Evolutionary conservation across 495 filamentous ascomycete species (phyloP).

Genomic region (Opeltia flavorubescens): DNA sequence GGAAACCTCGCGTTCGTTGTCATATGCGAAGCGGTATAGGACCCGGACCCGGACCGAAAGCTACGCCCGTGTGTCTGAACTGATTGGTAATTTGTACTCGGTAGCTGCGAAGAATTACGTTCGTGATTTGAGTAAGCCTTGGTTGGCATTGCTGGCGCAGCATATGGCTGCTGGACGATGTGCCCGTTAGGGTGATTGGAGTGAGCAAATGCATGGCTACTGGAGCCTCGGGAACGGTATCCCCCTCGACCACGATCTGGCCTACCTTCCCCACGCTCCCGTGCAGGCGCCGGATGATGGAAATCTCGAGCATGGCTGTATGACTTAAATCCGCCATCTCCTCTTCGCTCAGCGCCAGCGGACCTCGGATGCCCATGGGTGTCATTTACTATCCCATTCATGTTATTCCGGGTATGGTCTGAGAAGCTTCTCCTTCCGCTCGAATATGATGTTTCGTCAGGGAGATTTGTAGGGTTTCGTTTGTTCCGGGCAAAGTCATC

Average conservation of each 20-base stretch:
- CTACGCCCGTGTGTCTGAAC: conserved; percentile 12
- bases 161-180: conserved; percentile 25
- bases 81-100: conserved; percentile 5
- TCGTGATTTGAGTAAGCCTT: conserved; percentile 14
- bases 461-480: neutral
- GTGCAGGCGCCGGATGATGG: conserved; percentile 13
- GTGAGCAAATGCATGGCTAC: conserved; percentile 28
- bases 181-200: conserved; percentile 33
- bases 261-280: conserved; percentile 35
- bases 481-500: neutral
- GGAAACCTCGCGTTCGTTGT: conserved; percentile 18
- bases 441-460: conserved; percentile 11
- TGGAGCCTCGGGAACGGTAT: conserved; percentile 38
- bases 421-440: neutral
- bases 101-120: conserved; percentile 14
- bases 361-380: conserved; percentile 3
- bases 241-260: conserved; percentile 39
- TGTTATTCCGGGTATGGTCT: neutral
- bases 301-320: conserved; percentile 13
- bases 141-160: conserved; percentile 14
- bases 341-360: conserved; percentile 10
- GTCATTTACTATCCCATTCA: conserved; percentile 10
- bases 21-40: conserved; percentile 32
- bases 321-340: conserved; percentile 12
- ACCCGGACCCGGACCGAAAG: conserved; percentile 30